Base-by-base conservation (phyloP, 371 early-diverging fungal species). In the Rhizopus sp. region DNA sequence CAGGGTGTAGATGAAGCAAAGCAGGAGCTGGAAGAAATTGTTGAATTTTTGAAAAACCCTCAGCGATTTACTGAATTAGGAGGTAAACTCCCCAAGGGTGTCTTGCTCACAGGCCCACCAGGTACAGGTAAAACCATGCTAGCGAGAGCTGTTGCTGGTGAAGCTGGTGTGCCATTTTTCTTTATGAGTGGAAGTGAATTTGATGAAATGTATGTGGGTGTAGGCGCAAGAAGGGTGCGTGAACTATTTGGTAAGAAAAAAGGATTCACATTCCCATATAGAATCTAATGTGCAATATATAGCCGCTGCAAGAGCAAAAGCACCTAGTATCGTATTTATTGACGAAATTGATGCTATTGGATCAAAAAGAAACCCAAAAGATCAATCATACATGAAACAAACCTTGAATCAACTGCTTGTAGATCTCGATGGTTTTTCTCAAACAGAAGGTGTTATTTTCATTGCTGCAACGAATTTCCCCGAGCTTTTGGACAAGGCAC, bases 381-480 rank as follows among this genome's bases (percentile, higher is more conserved):
- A 98, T 66, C 94, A 93, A 68, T 85, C 88, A 1, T 94, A 94
- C 62, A 93, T 93, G 92, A 90, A 94, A 61, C 96, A 96, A 70
- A 96, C 98, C 0, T 83, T 99, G 17, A 98, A 98, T 71, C 98
- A 98, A 73, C 78, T 98, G 50, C 78, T 99, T 16, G 96, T 96
- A 13, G 97, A 97, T 61, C 75, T 99, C 41, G 99, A 99, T 69
- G 99, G 99, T 62, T 97, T 97, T 68, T 88, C 91, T 12, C 87
- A 92, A 58, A 87, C 90, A 16, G 93, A 93, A 68, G 97, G 96
- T 6, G 93, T 99, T 9, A 95, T 99, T 50, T 89, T 99, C 53
- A 95, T 99, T 68, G 99, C 95, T 2, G 99, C 99, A 5, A 99
- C 99, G 50, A 99, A 99, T 75, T 93, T 96, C 44, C 98, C 99